These are phyloP conservation scores for Sonneratia alba DNA, from an alignment of 345 rosid species.

Conservation along the genomic window DNA sequence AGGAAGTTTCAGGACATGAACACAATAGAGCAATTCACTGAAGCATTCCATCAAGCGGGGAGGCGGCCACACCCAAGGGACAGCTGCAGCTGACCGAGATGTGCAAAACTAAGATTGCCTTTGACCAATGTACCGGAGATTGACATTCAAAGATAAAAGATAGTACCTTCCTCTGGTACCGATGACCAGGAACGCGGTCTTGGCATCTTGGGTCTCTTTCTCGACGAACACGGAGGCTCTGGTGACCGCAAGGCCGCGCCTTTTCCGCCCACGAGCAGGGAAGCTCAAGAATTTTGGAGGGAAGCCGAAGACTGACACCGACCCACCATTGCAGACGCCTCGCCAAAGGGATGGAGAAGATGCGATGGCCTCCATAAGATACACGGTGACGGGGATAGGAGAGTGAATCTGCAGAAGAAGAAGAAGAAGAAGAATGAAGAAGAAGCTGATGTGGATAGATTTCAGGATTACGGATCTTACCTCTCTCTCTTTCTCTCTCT, in stretches of 20 bases:
- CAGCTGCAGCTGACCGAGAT: not conserved
- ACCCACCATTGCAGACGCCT: conserved; percentile 26
- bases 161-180: conserved; percentile 91
- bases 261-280: conserved; percentile 19
- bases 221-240: conserved; percentile 68
- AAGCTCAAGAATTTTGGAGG: conserved; percentile 28
- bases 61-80: not conserved
- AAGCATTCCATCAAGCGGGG: not conserved
- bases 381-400: not conserved
- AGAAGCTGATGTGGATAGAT: conserved; percentile 6
- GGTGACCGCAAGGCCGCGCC: conserved; percentile 15
- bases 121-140: not conserved
- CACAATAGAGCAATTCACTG: not conserved
- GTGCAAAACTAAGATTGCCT: not conserved
- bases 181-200: conserved; percentile 62
- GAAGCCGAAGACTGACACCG: conserved; percentile 45
- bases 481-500: too few relatives aligned
- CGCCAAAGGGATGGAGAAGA: conserved; percentile 20
- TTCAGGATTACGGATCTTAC: conserved; percentile 4
- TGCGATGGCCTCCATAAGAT: conserved; percentile 26
- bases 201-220: conserved; percentile 43
- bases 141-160: not conserved
- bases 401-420: not conserved
- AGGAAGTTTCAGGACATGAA: not conserved
- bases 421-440: not conserved